Conservation (phyloP, 352 stramenopile genomes). For the Phytopythium delawarense region DNA sequence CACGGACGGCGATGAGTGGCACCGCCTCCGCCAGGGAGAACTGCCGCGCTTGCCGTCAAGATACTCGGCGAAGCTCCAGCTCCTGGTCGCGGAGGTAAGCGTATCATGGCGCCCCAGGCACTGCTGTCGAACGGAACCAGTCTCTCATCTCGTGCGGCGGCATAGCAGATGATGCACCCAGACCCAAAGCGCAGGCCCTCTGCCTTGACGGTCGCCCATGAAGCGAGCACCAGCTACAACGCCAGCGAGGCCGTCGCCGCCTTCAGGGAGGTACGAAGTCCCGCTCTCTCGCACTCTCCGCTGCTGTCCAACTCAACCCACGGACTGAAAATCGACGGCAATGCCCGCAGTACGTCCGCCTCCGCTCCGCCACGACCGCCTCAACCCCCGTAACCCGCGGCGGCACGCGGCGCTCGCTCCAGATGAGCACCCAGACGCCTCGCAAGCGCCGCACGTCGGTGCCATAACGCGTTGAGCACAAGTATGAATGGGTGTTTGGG, state of each 20-base stretch:
- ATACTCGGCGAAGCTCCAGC: conserved; percentile 42
- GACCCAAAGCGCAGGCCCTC: conserved; percentile 38
- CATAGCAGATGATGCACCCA: conserved; percentile 55
- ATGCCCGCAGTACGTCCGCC: background rate
- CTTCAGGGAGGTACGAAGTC: conserved; percentile 22
- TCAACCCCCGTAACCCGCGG: background rate
- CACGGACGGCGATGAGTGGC: conserved; percentile 55
- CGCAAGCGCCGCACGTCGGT: conserved; percentile 20
- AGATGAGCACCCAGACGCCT: conserved; percentile 11
- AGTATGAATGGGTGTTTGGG: no score
- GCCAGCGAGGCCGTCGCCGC: conserved; percentile 12
- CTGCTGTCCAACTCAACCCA: no score
- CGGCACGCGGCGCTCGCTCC: background rate
- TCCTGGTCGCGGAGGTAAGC: conserved; percentile 40
- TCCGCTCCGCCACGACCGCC: background rate
- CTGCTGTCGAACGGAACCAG: no score
- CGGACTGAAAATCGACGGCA: background rate
- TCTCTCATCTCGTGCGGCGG: background rate
- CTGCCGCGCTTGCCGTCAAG: conserved; percentile 36
- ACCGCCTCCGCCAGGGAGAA: conserved; percentile 48
- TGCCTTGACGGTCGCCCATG: conserved; percentile 31
- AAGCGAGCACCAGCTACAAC: conserved; percentile 14
- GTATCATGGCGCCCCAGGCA: no score
- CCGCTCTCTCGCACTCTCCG: no score
- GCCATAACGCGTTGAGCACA: conserved; percentile 2